Conservation (phyloP, 345 rosid species). For the Moricandia moricandioides region DNA sequence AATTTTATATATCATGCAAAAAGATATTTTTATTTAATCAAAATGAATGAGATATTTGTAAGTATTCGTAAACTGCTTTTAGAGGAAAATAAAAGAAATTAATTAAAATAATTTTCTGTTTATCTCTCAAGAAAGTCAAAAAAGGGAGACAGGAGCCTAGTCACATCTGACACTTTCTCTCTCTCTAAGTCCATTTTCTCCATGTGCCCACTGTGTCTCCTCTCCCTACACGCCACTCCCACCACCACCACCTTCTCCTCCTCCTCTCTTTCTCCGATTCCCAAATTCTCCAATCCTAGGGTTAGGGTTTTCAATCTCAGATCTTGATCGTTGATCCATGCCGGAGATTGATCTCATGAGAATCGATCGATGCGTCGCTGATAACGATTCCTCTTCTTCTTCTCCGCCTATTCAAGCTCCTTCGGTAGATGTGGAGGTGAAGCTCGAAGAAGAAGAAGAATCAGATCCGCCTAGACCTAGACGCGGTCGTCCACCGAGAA, state of each 20-base stretch:
- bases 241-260: conserved; percentile 4
- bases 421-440: background rate
- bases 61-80: background rate
- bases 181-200: conserved; percentile 22
- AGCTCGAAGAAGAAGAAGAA: conserved; percentile 9
- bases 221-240: background rate
- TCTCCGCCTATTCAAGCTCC: conserved; percentile 28
- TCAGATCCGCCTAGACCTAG: conserved; percentile 1
- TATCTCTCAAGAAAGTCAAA: conserved; percentile 31
- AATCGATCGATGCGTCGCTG: conserved; percentile 37
- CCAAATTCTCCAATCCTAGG: conserved; percentile 22
- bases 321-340: background rate
- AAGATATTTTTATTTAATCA: too few relatives aligned
- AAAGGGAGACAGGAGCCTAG: conserved; percentile 24
- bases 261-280: conserved; percentile 6
- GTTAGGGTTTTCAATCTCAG: background rate
- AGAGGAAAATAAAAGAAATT: background rate
- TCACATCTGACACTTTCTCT: conserved; percentile 20
- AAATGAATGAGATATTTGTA: too few relatives aligned
- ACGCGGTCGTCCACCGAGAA: conserved; percentile 77
- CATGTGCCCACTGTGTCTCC: conserved; percentile 39
- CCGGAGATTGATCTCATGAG: conserved; percentile 43
- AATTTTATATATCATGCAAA: too few relatives aligned
- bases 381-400: conserved; percentile 20
- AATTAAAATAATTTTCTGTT: too few relatives aligned